These are phyloP conservation scores for Sugiyamaella sp. DNA, from an alignment of 1,139 yeast genomes.

Conservation along the genomic window DNA sequence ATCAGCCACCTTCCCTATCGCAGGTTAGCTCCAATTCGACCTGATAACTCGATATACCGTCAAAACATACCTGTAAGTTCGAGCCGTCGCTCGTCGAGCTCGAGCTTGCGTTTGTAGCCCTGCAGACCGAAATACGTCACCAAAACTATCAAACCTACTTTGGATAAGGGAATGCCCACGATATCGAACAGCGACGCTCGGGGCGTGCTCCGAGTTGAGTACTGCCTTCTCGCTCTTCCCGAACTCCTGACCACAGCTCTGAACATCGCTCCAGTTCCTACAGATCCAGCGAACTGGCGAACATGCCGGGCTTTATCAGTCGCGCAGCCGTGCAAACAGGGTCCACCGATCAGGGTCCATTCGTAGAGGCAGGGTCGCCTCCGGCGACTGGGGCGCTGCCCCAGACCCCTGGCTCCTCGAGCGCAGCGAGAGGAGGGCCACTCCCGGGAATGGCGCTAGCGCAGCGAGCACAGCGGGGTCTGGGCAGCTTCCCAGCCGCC, in stretches of 20 bases:
- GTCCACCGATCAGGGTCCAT: too few relatives aligned
- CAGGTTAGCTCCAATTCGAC: too few relatives aligned
- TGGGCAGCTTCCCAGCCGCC: neutral
- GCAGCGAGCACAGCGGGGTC: neutral
- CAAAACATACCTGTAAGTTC: slow-evolving; percentile 21
- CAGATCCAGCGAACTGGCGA: neutral
- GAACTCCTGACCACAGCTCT: neutral
- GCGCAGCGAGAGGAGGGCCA: neutral
- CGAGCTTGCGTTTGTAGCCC: slow-evolving; percentile 29
- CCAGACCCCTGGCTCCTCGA: neutral
- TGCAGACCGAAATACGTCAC: slow-evolving; percentile 32
- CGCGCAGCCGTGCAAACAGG: too few relatives aligned
- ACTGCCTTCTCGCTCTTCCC: neutral
- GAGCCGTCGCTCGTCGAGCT: slow-evolving; percentile 24
- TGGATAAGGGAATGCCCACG: slow-evolving; percentile 26
- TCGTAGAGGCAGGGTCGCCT: neutral
- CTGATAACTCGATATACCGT: neutral
- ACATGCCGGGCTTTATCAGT: too few relatives aligned
- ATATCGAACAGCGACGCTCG: neutral
- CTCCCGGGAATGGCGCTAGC: too few relatives aligned
- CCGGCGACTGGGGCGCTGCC: neutral
- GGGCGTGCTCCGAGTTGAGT: neutral
- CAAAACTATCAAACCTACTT: slow-evolving; percentile 27
- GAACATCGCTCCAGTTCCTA: neutral
- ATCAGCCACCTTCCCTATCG: neutral